These are phyloP conservation scores for Rauvolfia tetraphylla DNA, from an alignment of 257 asterid species.

Conservation along the genomic window DNA sequence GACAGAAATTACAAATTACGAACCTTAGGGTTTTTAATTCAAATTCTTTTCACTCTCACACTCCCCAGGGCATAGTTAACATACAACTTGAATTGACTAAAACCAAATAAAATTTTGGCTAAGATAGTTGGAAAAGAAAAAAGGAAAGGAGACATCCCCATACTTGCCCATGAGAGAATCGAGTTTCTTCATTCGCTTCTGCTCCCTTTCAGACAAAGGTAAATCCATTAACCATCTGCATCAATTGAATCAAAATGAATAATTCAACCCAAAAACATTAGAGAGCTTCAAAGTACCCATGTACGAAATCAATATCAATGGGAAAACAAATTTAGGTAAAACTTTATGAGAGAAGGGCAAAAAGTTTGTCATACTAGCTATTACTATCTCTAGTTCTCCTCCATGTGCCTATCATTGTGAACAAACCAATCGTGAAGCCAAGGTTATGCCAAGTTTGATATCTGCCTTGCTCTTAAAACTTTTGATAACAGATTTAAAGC, in stretches of 20 bases:
- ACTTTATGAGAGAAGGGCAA: neutral
- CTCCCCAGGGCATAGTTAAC: neutral
- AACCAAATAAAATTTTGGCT: neutral
- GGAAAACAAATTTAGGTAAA: neutral
- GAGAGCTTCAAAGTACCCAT: neutral
- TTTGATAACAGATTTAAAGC: neutral
- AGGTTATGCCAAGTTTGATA: neutral
- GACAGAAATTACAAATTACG: neutral
- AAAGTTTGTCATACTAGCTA: neutral
- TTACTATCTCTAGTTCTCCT: no score
- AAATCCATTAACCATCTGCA: conserved; percentile 78
- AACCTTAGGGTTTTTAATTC: neutral
- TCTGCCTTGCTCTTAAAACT: neutral
- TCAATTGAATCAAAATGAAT: neutral
- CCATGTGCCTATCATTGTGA: neutral
- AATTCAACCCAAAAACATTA: neutral
- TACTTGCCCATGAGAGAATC: conserved; percentile 50
- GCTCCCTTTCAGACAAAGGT: conserved; percentile 43
- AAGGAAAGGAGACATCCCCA: conserved; percentile 6
- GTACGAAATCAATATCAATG: conserved; percentile 3
- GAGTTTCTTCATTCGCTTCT: conserved; percentile 32
- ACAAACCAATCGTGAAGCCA: neutral
- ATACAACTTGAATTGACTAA: neutral
- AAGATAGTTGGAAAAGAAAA: neutral
- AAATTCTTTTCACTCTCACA: neutral